Evolutionary conservation across 2,329 filamentous ascomycete genomes (phyloP).

Genomic region (Pezicula neosporulosa): DNA sequence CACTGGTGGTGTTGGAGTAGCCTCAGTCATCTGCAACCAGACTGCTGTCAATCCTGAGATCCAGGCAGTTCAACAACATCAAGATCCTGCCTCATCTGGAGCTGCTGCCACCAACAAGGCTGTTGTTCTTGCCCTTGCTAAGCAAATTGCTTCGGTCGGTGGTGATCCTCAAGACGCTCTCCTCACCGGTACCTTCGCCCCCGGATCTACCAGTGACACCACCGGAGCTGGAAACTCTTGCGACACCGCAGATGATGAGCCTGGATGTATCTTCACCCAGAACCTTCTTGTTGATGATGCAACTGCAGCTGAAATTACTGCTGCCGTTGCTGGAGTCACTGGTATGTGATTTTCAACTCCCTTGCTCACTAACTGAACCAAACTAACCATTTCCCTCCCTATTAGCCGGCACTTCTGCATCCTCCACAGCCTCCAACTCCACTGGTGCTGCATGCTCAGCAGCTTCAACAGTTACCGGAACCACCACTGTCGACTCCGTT

Average conservation of each 20-base stretch:
- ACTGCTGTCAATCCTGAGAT: conserved; percentile 65
- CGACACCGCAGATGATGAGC: conserved; percentile 40
- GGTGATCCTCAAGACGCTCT: conserved; percentile 60
- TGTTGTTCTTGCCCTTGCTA: conserved; percentile 55
- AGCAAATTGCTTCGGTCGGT: conserved; percentile 57
- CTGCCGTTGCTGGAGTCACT: conserved; percentile 38
- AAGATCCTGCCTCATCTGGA: conserved; percentile 60
- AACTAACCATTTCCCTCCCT: background rate
- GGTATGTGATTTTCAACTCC: conserved; percentile 17
- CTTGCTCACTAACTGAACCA: conserved; percentile 4
- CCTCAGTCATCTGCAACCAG: conserved; percentile 52
- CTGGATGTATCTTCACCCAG: conserved; percentile 52
- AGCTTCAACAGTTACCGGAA: conserved; percentile 1
- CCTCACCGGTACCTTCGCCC: conserved; percentile 57
- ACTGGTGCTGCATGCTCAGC: conserved; percentile 8
- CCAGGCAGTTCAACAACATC: conserved; percentile 59
- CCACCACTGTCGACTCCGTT: background rate
- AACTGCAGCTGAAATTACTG: conserved; percentile 45
- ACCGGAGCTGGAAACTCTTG: conserved; percentile 48
- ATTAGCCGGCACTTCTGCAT: conserved; percentile 1
- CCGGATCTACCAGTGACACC: conserved; percentile 44
- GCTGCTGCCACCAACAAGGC: conserved; percentile 57
- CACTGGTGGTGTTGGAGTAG: conserved; percentile 52
- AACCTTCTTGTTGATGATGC: conserved; percentile 51
- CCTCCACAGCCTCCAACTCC: conserved; percentile 9